Percentiles rank a stretch among this genome's conserved stretches.
phyloP scores from a whole-genome alignment of 2,329 filamentous ascomycete species.

The Penicillium capsulatum region DNA sequence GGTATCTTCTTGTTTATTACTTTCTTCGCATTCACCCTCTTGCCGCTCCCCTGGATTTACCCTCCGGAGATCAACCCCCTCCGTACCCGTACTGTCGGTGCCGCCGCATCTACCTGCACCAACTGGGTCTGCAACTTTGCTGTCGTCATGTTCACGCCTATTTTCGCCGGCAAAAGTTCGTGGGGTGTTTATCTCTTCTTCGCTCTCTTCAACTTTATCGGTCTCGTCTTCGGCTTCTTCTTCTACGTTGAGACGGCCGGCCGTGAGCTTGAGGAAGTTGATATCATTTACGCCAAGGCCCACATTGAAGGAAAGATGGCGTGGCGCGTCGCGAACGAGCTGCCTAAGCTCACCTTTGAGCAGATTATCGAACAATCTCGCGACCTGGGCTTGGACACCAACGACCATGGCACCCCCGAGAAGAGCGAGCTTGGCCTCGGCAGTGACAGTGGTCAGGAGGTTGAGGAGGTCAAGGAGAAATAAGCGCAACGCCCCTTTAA shows the following conservation, averaged over 20 bases:
- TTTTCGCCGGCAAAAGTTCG: conserved; percentile 30
- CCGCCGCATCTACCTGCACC: conserved; percentile 48
- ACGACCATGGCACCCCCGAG: conserved; percentile 4
- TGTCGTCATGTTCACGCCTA: conserved; percentile 47
- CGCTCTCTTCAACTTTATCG: conserved; percentile 36
- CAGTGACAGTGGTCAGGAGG: conserved; percentile 9
- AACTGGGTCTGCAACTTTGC: conserved; percentile 56
- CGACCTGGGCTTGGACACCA: conserved; percentile 22
- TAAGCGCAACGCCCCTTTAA: no score
- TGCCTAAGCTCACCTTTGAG: conserved; percentile 30
- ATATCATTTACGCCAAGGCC: conserved; percentile 10
- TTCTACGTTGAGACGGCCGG: conserved; percentile 49
- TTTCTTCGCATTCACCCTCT: conserved; percentile 57
- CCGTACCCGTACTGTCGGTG: conserved; percentile 51
- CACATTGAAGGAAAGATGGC: conserved; percentile 26
- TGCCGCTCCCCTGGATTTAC: conserved; percentile 11
- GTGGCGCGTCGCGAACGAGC: conserved; percentile 21
- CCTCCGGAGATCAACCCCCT: conserved; percentile 45
- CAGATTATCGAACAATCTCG: conserved; percentile 24
- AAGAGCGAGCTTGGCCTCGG: conserved; percentile 23
- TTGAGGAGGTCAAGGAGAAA: no score
- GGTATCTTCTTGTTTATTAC: conserved; percentile 65
- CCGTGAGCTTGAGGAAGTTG: conserved; percentile 37
- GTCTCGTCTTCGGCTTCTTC: conserved; percentile 49
- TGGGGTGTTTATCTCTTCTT: conserved; percentile 45